Base-by-base conservation (phyloP, 2,329 filamentous ascomycete species). In the Penicillium rolfsii region DNA sequence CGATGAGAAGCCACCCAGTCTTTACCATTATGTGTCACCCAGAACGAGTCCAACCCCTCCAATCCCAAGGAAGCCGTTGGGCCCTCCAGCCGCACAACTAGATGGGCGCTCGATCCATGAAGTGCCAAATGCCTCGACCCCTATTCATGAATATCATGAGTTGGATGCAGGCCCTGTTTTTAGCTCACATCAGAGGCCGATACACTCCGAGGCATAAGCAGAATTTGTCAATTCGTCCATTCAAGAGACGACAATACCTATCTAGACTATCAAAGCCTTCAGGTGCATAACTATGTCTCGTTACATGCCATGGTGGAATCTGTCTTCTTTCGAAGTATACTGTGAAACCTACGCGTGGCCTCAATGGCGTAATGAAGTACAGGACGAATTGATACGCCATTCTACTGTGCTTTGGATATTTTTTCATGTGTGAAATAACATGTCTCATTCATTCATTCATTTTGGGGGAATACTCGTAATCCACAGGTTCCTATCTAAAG, bases 31-130 rank as follows among this genome's bases (percentile, higher is more conserved):
- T 12, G 2, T 43, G 2, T 33, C 55, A 1, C 55, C 54, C n/a
- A 28, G 40, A 4, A n/a, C 53, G 6, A 63, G 57, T 5, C 16
- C 48, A 5, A 57, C 36, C 9, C 45, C 48, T 33, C 24, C n/a
- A 9, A 30, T 68, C 24, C 58, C 60, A 3, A 60, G 66, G 4
- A 67, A 68, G n/a, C 63, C 62, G 4, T 40, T 68, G 0, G 63
- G 61, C 5, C 57, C 63, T 4, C 41, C 62, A 0, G 57, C 65
- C 3, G 60, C 60, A 1, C 33, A 59, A 7, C 50, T 68, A 24
- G 66, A 68, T 38, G 56, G 65, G 19, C 58, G 53, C 33, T 67
- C 66, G 5, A 58, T 68, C 14, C 58, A 68, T 26, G 66, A 68
- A 57, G 62, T 55, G 1, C 45, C 63, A 1, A 53, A 48, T 28